phyloP scores from a whole-genome alignment of 371 early-diverging fungal genomes.

The Vairimorpha necatrix region DNA sequence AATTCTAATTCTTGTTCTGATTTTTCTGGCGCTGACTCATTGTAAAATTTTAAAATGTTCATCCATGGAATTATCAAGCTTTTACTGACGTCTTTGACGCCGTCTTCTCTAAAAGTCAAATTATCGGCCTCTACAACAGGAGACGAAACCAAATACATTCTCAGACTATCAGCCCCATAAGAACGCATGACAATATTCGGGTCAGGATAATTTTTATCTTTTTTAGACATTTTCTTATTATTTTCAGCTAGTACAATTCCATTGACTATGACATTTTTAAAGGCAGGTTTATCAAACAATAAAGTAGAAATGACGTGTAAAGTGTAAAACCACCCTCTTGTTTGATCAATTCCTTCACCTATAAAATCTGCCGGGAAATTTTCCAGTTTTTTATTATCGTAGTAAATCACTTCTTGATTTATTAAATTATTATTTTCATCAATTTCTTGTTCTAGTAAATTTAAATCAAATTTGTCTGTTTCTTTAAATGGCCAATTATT shows the following conservation, averaged over 20 bases:
- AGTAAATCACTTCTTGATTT: constrained; percentile 64
- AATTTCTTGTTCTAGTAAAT: constrained; percentile 50
- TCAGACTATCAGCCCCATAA: constrained; percentile 93
- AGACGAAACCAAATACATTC: constrained; percentile 90
- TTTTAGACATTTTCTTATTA: constrained; percentile 99
- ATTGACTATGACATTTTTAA: constrained; percentile 95
- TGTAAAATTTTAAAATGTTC: constrained; percentile 93
- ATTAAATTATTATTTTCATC: constrained; percentile 70
- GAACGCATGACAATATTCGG: constrained; percentile 76
- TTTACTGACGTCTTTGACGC: constrained; percentile 88
- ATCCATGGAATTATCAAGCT: constrained; percentile 95
- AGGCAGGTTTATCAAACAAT: constrained; percentile 91
- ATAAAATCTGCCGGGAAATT: constrained; percentile 99
- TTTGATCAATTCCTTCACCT: constrained; percentile 99
- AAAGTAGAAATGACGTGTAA: constrained; percentile 94
- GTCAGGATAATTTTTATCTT: constrained; percentile 98
- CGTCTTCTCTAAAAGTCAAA: constrained; percentile 89
- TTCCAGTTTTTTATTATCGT: constrained; percentile 13
- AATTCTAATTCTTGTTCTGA: constrained; percentile 15
- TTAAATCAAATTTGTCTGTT: background rate
- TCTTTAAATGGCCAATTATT: constrained; percentile 87
- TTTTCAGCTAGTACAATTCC: constrained; percentile 95
- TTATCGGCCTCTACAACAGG: constrained; percentile 97
- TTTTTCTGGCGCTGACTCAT: constrained; percentile 69
- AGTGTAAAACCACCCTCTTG: constrained; percentile 99